These are phyloP conservation scores for Vigna angularis DNA, from an alignment of 306 rosid genomes.

Conservation along the genomic window DNA sequence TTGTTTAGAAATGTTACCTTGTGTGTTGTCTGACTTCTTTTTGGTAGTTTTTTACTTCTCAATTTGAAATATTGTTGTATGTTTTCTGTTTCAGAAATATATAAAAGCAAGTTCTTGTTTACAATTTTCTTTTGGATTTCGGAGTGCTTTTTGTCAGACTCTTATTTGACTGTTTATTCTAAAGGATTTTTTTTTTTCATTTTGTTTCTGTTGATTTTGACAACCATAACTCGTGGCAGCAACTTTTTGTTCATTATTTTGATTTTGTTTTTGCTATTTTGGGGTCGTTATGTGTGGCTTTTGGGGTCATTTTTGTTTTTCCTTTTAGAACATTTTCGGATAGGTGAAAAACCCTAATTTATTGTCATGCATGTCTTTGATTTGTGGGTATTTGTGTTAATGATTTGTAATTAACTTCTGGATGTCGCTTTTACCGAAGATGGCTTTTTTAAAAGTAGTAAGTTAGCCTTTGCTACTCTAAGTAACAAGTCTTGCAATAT, in stretches of 20 bases:
- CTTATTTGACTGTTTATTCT: neutral
- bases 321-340: no score
- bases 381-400: neutral
- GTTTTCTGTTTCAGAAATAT: no score
- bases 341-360: neutral
- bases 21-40: no score
- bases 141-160: neutral
- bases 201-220: neutral
- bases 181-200: neutral
- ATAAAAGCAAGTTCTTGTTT: neutral
- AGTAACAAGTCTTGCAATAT: no score
- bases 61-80: neutral
- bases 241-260: neutral
- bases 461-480: neutral
- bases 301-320: neutral
- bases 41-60: neutral
- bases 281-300: neutral
- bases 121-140: neutral
- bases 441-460: no score
- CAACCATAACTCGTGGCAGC: neutral
- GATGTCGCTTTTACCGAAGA: neutral
- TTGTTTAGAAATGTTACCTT: no score
- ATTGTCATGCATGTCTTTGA: neutral
- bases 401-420: neutral
- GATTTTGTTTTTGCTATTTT: neutral